Conservation (phyloP, 139 green algal species). For the Micromonas commoda region DNA sequence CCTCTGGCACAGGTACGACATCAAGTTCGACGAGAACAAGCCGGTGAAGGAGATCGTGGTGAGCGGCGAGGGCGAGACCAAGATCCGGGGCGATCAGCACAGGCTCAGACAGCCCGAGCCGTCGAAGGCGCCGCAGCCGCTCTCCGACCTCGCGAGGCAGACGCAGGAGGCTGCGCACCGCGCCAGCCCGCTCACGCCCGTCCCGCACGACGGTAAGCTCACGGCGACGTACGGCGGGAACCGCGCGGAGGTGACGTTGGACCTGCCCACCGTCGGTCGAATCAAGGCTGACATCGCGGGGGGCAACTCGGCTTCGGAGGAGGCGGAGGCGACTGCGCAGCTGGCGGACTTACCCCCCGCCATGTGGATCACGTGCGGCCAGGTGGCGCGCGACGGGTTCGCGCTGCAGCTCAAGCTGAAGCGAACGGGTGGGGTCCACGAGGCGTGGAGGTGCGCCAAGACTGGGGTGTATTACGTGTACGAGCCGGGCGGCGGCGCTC, state of each 20-base stretch:
- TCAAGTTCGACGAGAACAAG: background rate
- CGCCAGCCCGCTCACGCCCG: background rate
- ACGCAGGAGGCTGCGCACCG: background rate
- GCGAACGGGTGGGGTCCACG: background rate
- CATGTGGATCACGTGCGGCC: slow-evolving; percentile 1
- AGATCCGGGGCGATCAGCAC: background rate
- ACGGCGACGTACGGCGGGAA: background rate
- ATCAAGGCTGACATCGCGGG: background rate
- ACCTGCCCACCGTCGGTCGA: background rate
- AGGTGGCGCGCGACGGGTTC: background rate
- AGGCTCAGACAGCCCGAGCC: background rate
- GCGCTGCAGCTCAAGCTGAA: slow-evolving; percentile 23
- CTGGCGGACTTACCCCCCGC: background rate
- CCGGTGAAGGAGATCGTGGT: background rate
- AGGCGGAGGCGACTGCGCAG: background rate
- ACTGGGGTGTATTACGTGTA: background rate
- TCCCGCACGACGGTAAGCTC: background rate
- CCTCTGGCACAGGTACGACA: background rate
- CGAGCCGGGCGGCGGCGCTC: background rate
- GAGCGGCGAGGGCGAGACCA: background rate
- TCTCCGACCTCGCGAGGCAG: background rate
- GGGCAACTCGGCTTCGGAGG: no score
- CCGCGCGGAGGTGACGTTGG: background rate
- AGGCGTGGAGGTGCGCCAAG: background rate
- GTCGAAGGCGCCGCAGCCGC: background rate